A percentile compares a stretch with the other conserved stretches of the same genome.
Conservation (phyloP, 139 green algal species). For the Chlorella sp. region DNA sequence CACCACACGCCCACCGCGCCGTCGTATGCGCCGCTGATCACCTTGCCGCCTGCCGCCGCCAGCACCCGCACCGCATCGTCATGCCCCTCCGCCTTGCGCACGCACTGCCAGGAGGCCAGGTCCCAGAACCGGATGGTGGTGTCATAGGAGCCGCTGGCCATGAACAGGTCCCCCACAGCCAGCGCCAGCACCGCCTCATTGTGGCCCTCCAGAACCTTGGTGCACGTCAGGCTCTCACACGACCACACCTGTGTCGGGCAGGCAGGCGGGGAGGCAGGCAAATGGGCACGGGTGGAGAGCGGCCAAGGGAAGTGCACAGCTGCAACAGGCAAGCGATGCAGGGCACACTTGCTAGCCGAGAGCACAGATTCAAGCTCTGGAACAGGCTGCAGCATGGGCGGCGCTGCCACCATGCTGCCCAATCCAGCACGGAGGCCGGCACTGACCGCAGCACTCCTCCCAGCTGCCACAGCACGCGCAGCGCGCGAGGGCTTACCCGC, state of each 20-base stretch:
- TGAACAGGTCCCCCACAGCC: slow-evolving; percentile 70
- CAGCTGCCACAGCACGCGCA: background rate
- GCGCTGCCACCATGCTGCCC: background rate
- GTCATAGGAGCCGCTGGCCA: slow-evolving; percentile 88
- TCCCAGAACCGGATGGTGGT: slow-evolving; percentile 91
- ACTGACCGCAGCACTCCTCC: background rate
- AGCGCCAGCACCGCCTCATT: slow-evolving; percentile 93
- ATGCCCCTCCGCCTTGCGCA: slow-evolving; percentile 90
- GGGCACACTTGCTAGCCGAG: background rate
- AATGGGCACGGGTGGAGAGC: background rate
- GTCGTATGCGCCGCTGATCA: slow-evolving; percentile 94
- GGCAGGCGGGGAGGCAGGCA: background rate
- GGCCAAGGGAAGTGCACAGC: background rate
- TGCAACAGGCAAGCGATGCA: background rate
- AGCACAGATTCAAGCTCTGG: too few relatives aligned
- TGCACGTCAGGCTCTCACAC: slow-evolving; percentile 20
- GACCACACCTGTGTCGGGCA: slow-evolving; percentile 12
- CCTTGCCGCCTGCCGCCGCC: slow-evolving; percentile 66
- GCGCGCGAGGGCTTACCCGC: slow-evolving; percentile 65
- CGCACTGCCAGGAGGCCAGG: slow-evolving; percentile 81
- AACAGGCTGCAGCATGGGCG: background rate
- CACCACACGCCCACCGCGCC: slow-evolving; percentile 90
- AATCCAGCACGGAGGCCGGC: too few relatives aligned
- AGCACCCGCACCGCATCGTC: slow-evolving; percentile 93
- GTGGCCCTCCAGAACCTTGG: slow-evolving; percentile 84